phyloP scores from a whole-genome alignment of 441 rosid genomes.

The Francoa sonchifolia region DNA sequence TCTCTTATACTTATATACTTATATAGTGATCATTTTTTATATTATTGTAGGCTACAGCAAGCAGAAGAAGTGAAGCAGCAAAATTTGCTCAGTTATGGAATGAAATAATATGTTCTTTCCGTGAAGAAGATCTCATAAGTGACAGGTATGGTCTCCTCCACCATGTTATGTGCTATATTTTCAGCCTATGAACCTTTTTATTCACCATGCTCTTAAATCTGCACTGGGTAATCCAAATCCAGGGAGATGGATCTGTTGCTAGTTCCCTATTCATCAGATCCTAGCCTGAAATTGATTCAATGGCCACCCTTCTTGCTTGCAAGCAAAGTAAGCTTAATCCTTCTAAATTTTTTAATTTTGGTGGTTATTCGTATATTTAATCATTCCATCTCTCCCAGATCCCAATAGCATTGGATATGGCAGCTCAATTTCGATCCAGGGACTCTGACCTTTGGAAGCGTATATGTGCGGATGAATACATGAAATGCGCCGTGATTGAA shows the following conservation, averaged over 20 bases:
- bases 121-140: conserved; percentile 97
- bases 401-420: conserved; percentile 94
- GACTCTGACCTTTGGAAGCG: conserved; percentile 98
- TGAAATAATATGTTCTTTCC: conserved; percentile 90
- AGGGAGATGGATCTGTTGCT: conserved; percentile 98
- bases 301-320: conserved; percentile 99
- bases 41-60: conserved; percentile 61
- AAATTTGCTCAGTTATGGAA: conserved; percentile 98
- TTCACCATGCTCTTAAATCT: conserved; percentile 15
- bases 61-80: conserved; percentile 96
- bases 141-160: conserved; percentile 59
- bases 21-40: conserved; percentile 11
- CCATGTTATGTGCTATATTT: conserved; percentile 7
- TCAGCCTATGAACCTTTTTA: conserved; percentile 2
- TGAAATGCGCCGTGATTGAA: conserved; percentile 97
- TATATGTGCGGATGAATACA: conserved; percentile 86
- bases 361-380: conserved; percentile 9
- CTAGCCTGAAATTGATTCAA: conserved; percentile 86
- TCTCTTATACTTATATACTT: conserved; percentile 5
- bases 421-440: conserved; percentile 68
- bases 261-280: conserved; percentile 92
- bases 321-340: conserved; percentile 66
- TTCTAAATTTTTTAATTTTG: conserved; percentile 4
- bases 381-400: conserved; percentile 39
- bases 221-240: conserved; percentile 23